These are phyloP conservation scores for Ceratocystis diversiconidia DNA, from an alignment of 2,329 filamentous ascomycete species.

Conservation along the genomic window DNA sequence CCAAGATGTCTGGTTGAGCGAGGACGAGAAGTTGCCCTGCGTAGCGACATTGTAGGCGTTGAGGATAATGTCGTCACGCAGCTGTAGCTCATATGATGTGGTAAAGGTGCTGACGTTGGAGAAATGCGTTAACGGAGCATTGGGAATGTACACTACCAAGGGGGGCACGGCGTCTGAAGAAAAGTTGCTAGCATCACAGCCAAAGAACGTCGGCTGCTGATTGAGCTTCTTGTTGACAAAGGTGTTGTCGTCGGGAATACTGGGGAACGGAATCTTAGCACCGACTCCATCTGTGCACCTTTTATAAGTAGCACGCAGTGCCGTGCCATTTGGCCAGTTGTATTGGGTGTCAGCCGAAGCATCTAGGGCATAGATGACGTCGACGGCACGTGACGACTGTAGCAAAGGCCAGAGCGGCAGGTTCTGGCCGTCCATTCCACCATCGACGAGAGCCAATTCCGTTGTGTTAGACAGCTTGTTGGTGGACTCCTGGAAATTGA, in stretches of 20 bases:
- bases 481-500: conserved; percentile 36
- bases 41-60: conserved; percentile 81
- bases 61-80: conserved; percentile 66
- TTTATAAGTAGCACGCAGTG: conserved; percentile 42
- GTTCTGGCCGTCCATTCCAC: conserved; percentile 67
- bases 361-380: conserved; percentile 52
- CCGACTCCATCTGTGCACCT: conserved; percentile 34
- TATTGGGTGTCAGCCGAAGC: conserved; percentile 45
- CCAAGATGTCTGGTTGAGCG: conserved; percentile 46
- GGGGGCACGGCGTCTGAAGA: conserved; percentile 42
- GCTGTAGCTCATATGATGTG: conserved; percentile 43
- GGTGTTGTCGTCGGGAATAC: conserved; percentile 39
- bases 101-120: conserved; percentile 74
- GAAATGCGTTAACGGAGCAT: conserved; percentile 59
- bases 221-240: conserved; percentile 47
- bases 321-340: conserved; percentile 47
- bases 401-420: conserved; percentile 57
- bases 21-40: conserved; percentile 63
- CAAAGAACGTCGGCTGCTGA: conserved; percentile 47
- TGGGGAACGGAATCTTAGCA: conserved; percentile 43
- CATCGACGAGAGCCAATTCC: conserved; percentile 61
- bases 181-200: conserved; percentile 44
- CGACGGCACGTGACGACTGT: conserved; percentile 36
- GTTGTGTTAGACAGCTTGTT: conserved; percentile 31
- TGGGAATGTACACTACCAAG: conserved; percentile 76